Conservation (phyloP, 2,329 filamentous ascomycete genomes). For the Stemphylium vesicarium region DNA sequence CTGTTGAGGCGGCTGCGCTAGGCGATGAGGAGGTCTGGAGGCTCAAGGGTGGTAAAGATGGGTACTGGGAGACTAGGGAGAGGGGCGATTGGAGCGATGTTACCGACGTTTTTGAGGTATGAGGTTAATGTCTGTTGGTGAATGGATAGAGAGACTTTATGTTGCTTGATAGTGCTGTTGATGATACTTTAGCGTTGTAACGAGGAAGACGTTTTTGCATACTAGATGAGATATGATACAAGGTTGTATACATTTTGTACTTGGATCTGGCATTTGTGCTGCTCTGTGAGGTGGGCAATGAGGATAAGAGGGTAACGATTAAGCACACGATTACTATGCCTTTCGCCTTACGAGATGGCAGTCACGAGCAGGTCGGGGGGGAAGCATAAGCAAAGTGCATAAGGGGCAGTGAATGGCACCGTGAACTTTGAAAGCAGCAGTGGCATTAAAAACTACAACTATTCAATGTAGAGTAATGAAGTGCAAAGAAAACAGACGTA, state of each 20-base stretch:
- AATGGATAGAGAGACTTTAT: not conserved
- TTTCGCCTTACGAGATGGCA: too few relatives aligned
- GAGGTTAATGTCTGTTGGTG: not conserved
- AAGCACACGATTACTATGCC: too few relatives aligned
- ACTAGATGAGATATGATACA: not conserved
- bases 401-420: too few relatives aligned
- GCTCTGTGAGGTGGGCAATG: too few relatives aligned
- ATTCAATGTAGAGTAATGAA: not conserved
- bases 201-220: not conserved
- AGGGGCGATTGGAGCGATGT: conserved; percentile 70
- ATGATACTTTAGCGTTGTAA: not conserved
- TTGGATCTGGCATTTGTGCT: too few relatives aligned
- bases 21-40: conserved; percentile 59
- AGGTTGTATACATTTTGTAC: too few relatives aligned
- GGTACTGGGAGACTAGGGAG: conserved; percentile 89
- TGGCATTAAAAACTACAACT: too few relatives aligned
- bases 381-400: too few relatives aligned
- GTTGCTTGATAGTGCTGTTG: too few relatives aligned
- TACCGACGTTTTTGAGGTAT: conserved; percentile 59
- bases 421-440: too few relatives aligned
- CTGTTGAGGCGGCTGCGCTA: conserved; percentile 37
- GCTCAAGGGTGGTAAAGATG: conserved; percentile 79
- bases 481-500: not conserved
- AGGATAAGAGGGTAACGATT: too few relatives aligned
- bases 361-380: too few relatives aligned